Evolutionary conservation across 306 rosid species (phyloP), one percentile per base, ranked within the genome.

Genomic region (Rosa multiflora): DNA sequence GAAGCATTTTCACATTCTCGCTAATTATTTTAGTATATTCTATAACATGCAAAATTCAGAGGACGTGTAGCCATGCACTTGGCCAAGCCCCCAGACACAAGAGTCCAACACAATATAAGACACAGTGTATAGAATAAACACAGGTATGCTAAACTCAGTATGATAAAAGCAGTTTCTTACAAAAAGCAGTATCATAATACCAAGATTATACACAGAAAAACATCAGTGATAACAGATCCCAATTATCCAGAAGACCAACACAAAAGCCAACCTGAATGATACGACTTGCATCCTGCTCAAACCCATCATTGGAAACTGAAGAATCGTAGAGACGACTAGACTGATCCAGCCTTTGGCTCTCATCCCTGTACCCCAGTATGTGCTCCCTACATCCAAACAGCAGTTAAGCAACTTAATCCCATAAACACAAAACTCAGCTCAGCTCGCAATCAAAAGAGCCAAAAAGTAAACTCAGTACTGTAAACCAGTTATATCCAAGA

Each of bases 311-410:
- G 10, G 88, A 90, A 83, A 89, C 89, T 1, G 98, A 91, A 52
- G 96, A 90, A 85, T 96, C 96, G 55, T 90, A 96, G 15, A 96
- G 97, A 71, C 99, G 99, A 88, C 85, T 85, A 83, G 94, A 91
- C 75, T 96, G 99, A 89, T 93, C 99, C 39, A 96, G 88, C 84
- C 97, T 90, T 87, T 86, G 94, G 83, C 98, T 93, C 86, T 93
- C 98, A 76, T 88, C 98, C 71, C 97, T 88, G 77, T 88, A 86
- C 78, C 88, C 97, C 90, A 93, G 85, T 84, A 91, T 82, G 72
- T 90, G 91, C 81, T 91, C 98, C 92, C 99, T 96, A 75, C 46
- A 39, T 49, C 69, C 79, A 85, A 6, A 67, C 12, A 74, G 55
- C 75, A 82, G 32, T 76, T 62, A 64, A 79, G 20, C 70, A 82